Evolutionary conservation across 139 green algal genomes (phyloP).

Genomic region (Tetradesmus lagerheimii): DNA sequence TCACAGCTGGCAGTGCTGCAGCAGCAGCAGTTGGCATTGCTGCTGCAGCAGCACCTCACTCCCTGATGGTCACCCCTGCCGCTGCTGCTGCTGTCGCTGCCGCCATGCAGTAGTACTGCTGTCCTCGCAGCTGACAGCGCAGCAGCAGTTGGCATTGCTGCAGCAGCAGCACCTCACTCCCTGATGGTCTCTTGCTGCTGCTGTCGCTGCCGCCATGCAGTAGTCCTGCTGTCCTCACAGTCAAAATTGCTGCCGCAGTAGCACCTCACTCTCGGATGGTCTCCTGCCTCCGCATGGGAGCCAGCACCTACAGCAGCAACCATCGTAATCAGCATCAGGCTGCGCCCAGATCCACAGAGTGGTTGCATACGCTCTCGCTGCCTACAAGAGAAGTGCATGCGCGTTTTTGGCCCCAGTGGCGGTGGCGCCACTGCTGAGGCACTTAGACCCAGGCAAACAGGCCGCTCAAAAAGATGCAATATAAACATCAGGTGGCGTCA

Average conservation of each 20-base stretch:
- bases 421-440: too few species aligned
- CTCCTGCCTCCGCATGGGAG: conserved; percentile 23
- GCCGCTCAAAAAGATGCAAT: too few species aligned
- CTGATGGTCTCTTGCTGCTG: background rate
- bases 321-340: background rate
- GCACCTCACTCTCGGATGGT: background rate
- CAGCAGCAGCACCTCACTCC: background rate
- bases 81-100: background rate
- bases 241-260: background rate
- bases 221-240: background rate
- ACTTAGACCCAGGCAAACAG: too few species aligned
- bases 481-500: too few species aligned
- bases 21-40: too few species aligned
- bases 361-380: too few species aligned
- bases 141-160: background rate
- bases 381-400: too few species aligned
- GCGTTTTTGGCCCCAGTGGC: too few species aligned
- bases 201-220: background rate
- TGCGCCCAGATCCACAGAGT: too few species aligned
- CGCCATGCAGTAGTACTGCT: background rate
- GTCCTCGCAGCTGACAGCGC: background rate
- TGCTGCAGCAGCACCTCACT: too few species aligned
- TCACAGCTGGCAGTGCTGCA: background rate
- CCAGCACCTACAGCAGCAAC: background rate
- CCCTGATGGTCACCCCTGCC: too few species aligned